These are phyloP conservation scores for Takashimella koratensis DNA, from an alignment of 1,284 basidiomycete species.

Conservation along the genomic window DNA sequence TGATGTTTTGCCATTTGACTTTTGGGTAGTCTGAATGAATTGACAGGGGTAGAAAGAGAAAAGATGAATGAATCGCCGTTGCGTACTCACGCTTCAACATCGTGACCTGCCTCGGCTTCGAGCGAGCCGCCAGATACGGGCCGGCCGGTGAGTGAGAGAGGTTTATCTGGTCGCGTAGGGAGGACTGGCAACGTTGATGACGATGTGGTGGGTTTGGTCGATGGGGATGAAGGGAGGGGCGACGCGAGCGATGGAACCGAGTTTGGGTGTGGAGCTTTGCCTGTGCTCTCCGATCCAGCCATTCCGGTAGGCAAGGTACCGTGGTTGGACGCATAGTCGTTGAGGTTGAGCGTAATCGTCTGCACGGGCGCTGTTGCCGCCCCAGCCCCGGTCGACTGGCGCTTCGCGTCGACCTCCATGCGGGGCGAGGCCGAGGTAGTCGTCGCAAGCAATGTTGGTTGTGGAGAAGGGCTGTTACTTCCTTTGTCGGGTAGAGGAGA, in stretches of 20 bases:
- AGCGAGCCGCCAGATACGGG: slow-evolving; percentile 2
- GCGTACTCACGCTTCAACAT: not conserved
- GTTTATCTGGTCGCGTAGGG: slow-evolving; percentile 6
- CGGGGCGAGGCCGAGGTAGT: not conserved
- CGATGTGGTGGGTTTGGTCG: slow-evolving; percentile 10
- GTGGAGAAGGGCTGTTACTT: not conserved
- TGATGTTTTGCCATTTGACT: no score
- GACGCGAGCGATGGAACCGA: slow-evolving; percentile 1
- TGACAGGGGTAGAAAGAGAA: not conserved
- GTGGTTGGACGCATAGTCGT: slow-evolving; percentile 29
- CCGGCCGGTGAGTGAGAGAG: slow-evolving; percentile 1
- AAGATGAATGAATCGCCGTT: not conserved
- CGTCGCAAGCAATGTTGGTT: not conserved
- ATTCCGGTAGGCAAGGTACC: slow-evolving; percentile 1
- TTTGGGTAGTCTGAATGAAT: no score
- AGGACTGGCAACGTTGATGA: not conserved
- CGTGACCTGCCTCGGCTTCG: not conserved
- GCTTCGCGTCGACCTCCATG: not conserved
- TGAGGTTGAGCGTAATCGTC: slow-evolving; percentile 44
- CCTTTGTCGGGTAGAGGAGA: not conserved
- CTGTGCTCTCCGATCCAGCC: slow-evolving; percentile 4
- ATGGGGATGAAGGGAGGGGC: slow-evolving; percentile 1
- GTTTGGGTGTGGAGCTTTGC: no score
- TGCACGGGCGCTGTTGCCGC: slow-evolving; percentile 17
- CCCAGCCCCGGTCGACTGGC: not conserved